Evolutionary conservation across 139 green algal genomes (phyloP).

Genomic region (Tetratostichococcus sp.): DNA sequence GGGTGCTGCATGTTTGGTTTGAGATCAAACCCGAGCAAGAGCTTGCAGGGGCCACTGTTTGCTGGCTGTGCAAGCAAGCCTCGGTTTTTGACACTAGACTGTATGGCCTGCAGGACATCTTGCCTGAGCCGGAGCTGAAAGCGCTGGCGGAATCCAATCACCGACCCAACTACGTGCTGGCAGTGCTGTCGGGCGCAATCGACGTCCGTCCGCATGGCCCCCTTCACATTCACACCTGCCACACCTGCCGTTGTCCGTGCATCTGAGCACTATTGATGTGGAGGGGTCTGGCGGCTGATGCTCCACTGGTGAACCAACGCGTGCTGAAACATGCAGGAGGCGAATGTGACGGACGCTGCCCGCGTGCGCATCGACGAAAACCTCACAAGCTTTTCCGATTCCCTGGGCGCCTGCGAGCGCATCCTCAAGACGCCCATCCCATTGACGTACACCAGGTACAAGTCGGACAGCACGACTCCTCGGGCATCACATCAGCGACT

Average conservation of each 20-base stretch:
- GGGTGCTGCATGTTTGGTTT: no score
- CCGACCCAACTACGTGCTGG: slow-evolving; percentile 22
- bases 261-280: no score
- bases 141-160: slow-evolving; percentile 20
- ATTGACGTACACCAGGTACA: slow-evolving; percentile 56
- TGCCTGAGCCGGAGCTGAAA: slow-evolving; percentile 23
- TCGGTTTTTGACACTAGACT: not conserved
- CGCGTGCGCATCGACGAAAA: slow-evolving; percentile 28
- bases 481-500: no score
- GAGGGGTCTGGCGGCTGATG: no score
- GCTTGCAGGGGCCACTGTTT: slow-evolving; percentile 12
- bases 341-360: not conserved
- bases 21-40: no score
- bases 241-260: no score
- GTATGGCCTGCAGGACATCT: slow-evolving; percentile 17
- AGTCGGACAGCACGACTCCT: not conserved
- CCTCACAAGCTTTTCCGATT: slow-evolving; percentile 66
- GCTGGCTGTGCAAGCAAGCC: not conserved
- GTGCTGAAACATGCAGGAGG: no score
- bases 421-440: slow-evolving; percentile 79
- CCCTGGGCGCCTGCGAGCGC: slow-evolving; percentile 62
- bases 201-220: no score
- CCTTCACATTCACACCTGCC: no score
- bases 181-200: not conserved
- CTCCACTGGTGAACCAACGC: no score